Evolutionary conservation across 2,329 filamentous ascomycete genomes (phyloP).

Genomic region (Apiospora phragmitis): DNA sequence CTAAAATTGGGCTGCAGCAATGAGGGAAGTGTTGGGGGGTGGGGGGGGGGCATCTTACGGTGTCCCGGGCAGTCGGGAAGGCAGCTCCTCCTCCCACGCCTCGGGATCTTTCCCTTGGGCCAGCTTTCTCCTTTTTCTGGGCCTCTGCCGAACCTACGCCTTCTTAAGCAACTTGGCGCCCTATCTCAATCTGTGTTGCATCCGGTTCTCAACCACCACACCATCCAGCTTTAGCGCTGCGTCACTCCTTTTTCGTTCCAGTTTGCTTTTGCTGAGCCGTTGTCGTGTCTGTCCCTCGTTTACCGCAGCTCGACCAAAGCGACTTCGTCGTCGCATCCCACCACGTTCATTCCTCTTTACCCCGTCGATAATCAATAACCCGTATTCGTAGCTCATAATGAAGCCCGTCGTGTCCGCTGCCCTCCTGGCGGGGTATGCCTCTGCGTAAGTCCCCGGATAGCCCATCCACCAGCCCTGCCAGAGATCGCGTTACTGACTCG

Average conservation of each 20-base stretch:
- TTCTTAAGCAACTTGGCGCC: constrained; percentile 5
- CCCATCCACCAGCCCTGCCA: background rate
- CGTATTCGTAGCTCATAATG: constrained; percentile 13
- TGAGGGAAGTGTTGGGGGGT: background rate
- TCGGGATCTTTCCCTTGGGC: background rate
- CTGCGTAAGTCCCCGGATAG: background rate
- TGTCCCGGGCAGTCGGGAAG: background rate
- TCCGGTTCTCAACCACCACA: background rate
- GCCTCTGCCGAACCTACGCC: background rate
- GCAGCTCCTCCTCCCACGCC: background rate
- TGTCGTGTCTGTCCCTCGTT: constrained; percentile 11
- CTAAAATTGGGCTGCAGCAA: background rate
- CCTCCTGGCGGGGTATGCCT: constrained; percentile 12
- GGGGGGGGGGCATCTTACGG: background rate
- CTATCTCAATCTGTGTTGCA: background rate
- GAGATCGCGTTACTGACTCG: background rate
- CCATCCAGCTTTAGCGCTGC: constrained; percentile 13
- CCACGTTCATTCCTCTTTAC: background rate
- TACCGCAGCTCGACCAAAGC: background rate
- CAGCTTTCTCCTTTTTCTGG: background rate
- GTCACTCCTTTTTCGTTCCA: constrained; percentile 13
- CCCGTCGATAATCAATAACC: background rate
- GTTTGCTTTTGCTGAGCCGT: background rate
- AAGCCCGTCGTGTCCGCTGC: constrained; percentile 12
- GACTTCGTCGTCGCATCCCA: background rate